Conservation (phyloP, 176 grass and related monocot species). For the Carex littledalei region DNA sequence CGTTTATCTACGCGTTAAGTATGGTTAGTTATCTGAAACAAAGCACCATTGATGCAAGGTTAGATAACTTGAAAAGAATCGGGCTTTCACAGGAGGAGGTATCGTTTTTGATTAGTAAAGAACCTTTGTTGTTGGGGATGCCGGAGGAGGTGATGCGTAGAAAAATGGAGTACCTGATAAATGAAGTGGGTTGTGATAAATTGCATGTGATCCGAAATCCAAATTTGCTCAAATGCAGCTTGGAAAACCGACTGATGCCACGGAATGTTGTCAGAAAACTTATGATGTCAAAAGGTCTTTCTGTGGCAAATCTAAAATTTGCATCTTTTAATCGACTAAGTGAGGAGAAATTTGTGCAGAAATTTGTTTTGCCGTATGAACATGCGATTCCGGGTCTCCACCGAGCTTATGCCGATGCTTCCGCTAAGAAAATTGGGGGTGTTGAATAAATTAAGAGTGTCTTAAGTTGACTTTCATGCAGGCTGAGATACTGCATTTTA, state of each 20-base stretch:
- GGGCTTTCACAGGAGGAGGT: no score
- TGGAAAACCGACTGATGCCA: slow-evolving; percentile 48
- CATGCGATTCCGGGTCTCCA: slow-evolving; percentile 8
- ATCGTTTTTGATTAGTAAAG: no score
- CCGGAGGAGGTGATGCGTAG: slow-evolving; percentile 19
- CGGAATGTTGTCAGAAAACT: slow-evolving; percentile 28
- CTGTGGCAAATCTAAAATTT: background rate
- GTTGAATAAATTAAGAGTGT: background rate
- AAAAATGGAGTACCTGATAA: slow-evolving; percentile 49
- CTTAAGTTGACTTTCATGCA: background rate
- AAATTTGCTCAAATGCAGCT: slow-evolving; percentile 35
- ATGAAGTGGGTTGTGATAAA: slow-evolving; percentile 6
- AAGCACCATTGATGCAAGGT: background rate
- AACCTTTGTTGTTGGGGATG: no score
- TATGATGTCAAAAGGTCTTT: slow-evolving; percentile 34
- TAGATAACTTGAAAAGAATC: no score
- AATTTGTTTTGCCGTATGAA: slow-evolving; percentile 33
- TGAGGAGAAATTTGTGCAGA: slow-evolving; percentile 28
- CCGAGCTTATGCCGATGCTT: background rate
- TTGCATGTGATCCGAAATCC: slow-evolving; percentile 16
- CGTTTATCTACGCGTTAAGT: background rate
- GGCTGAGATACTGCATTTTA: no score
- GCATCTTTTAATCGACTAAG: background rate
- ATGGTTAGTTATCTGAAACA: background rate
- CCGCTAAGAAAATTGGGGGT: background rate